Percentiles rank a stretch among this genome's conserved stretches.
Evolutionary conservation across 2,329 filamentous ascomycete species (phyloP).

Genomic region (Cyanodermella asteris): DNA sequence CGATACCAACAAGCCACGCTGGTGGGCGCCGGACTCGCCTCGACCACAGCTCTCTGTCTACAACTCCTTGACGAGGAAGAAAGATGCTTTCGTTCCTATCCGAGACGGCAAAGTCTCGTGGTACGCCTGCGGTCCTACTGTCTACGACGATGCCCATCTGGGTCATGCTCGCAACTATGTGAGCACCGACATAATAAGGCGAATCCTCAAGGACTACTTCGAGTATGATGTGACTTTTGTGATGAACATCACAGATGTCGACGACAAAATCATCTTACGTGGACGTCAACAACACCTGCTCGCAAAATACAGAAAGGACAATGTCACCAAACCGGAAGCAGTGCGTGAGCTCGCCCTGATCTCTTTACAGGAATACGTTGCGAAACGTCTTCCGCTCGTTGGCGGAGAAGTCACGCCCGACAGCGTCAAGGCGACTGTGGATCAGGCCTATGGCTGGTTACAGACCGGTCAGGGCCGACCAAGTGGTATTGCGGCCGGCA

Average conservation of each 20-base stretch:
- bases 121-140: slow-evolving; percentile 80
- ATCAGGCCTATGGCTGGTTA: slow-evolving; percentile 31
- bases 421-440: slow-evolving; percentile 24
- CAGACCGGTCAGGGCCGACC: slow-evolving; percentile 32
- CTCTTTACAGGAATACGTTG: slow-evolving; percentile 35
- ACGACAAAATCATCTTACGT: slow-evolving; percentile 48
- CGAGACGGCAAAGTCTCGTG: slow-evolving; percentile 50
- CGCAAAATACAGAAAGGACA: slow-evolving; percentile 31
- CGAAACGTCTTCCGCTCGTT: slow-evolving; percentile 43
- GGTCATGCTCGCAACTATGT: slow-evolving; percentile 82
- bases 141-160: slow-evolving; percentile 62
- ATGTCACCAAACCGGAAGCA: slow-evolving; percentile 10
- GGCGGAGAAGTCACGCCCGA: slow-evolving; percentile 21
- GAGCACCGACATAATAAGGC: slow-evolving; percentile 66
- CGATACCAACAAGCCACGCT: too few relatives aligned
- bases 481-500: slow-evolving; percentile 33
- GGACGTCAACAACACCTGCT: slow-evolving; percentile 63
- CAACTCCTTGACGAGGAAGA: slow-evolving; percentile 57
- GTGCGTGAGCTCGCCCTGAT: slow-evolving; percentile 26
- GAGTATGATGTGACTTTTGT: slow-evolving; percentile 66
- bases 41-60: too few relatives aligned
- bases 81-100: slow-evolving; percentile 53
- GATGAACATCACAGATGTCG: slow-evolving; percentile 80
- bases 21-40: too few relatives aligned
- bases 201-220: slow-evolving; percentile 67